These are phyloP conservation scores for Coprinopsis strossmayeri DNA, from an alignment of 768 basidiomycete species.

Conservation along the genomic window DNA sequence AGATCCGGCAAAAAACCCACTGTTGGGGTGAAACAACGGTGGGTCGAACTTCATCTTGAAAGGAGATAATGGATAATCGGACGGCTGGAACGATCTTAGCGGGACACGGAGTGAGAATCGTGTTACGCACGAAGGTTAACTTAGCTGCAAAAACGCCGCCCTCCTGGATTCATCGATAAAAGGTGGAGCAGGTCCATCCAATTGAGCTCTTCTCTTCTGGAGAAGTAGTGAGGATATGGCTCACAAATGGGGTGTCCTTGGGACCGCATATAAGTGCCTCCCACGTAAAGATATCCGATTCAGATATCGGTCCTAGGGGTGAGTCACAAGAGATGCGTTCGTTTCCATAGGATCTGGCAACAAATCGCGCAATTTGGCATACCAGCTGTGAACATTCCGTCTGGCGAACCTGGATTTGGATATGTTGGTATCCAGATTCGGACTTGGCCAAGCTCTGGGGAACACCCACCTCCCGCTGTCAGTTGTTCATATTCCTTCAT, in stretches of 20 bases:
- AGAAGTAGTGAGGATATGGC: constrained; percentile 19
- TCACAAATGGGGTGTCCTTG: constrained; percentile 89
- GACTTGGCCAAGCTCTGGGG: not conserved
- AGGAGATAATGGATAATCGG: constrained; percentile 95
- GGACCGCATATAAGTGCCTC: constrained; percentile 92
- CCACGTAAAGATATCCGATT: constrained; percentile 94
- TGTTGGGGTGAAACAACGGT: constrained; percentile 95
- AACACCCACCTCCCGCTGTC: constrained; percentile 59
- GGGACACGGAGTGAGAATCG: constrained; percentile 42
- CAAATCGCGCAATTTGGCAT: constrained; percentile 7
- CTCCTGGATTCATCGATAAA: constrained; percentile 69
- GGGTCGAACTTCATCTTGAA: constrained; percentile 99
- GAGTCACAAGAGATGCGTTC: constrained; percentile 4
- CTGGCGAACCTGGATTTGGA: constrained; percentile 59
- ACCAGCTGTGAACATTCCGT: constrained; percentile 96
- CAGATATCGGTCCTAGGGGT: constrained; percentile 71
- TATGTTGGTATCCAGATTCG: too few species aligned
- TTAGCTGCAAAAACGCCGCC: constrained; percentile 92
- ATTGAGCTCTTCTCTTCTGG: not conserved
- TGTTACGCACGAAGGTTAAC: constrained; percentile 78
- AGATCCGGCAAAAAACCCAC: constrained; percentile 39
- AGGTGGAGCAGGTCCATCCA: too few species aligned
- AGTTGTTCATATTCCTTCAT: constrained; percentile 94
- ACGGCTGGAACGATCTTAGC: too few species aligned
- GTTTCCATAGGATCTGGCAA: constrained; percentile 1